phyloP scores from a whole-genome alignment of 768 basidiomycete species.

The Mycena galericulata region DNA sequence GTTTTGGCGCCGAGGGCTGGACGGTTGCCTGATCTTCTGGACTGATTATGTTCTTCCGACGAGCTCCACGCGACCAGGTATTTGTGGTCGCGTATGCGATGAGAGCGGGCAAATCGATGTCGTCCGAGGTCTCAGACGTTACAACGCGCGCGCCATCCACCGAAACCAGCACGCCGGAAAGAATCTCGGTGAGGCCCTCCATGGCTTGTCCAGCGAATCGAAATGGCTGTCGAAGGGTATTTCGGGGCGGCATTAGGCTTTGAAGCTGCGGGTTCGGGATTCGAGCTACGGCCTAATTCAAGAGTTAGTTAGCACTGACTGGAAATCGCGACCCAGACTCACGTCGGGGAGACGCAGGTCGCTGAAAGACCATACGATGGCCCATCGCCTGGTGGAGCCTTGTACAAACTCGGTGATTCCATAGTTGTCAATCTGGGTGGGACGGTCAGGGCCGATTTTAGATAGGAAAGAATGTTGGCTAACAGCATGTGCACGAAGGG shows the following conservation, averaged over 20 bases:
- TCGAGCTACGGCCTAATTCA: conserved; percentile 47
- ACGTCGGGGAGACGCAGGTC: conserved; percentile 82
- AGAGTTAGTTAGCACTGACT: neutral
- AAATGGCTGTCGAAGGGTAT: conserved; percentile 62
- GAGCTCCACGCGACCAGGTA: conserved; percentile 68
- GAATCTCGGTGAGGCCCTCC: conserved; percentile 25
- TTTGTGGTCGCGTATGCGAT: conserved; percentile 28
- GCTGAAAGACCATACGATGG: conserved; percentile 86
- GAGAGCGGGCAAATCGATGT: neutral
- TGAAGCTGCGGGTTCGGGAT: conserved; percentile 57
- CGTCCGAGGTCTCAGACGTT: neutral
- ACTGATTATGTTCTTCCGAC: conserved; percentile 56
- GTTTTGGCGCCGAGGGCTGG: neutral
- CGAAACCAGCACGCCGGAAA: conserved; percentile 47
- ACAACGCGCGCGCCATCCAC: conserved; percentile 42
- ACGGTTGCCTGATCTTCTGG: conserved; percentile 25
- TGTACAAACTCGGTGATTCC: conserved; percentile 86
- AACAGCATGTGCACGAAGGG: conserved; percentile 58
- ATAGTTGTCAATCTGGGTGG: conserved; percentile 83
- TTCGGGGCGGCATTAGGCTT: conserved; percentile 67
- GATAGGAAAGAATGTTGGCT: neutral
- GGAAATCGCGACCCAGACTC: conserved; percentile 39
- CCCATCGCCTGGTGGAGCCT: conserved; percentile 94
- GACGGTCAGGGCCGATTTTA: neutral
- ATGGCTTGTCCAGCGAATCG: conserved; percentile 22